Evolutionary conservation across 1,284 basidiomycete genomes (phyloP).

Genomic region (Puccinia horiana): DNA sequence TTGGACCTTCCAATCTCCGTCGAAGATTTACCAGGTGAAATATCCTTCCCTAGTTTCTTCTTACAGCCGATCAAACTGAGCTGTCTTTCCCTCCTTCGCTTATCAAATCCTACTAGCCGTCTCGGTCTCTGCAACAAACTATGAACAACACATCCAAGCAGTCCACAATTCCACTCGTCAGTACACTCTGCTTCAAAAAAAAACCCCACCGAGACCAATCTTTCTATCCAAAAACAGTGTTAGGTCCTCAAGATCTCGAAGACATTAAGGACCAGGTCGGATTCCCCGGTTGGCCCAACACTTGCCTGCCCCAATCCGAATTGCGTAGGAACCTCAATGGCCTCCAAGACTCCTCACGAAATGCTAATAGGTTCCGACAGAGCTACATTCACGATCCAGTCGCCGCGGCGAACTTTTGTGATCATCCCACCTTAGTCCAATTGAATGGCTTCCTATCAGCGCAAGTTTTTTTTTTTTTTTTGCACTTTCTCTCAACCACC

Average conservation of each 20-base stretch:
- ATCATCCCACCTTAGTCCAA: slow-evolving; percentile 26
- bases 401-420: slow-evolving; percentile 30
- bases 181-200: not conserved
- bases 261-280: slow-evolving; percentile 20
- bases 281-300: slow-evolving; percentile 33
- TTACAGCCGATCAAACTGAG: too few relatives aligned
- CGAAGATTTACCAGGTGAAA: slow-evolving; percentile 42
- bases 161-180: slow-evolving; percentile 12
- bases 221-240: slow-evolving; percentile 1
- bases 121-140: slow-evolving; percentile 33
- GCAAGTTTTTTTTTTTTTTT: slow-evolving; percentile 5
- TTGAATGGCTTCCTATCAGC: slow-evolving; percentile 38
- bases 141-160: slow-evolving; percentile 33
- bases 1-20: slow-evolving; percentile 31
- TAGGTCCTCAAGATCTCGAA: not conserved
- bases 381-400: slow-evolving; percentile 44
- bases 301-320: slow-evolving; percentile 30
- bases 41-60: not conserved
- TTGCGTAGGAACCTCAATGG: slow-evolving; percentile 29
- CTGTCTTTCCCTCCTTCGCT: not conserved
- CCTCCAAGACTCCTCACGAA: not conserved
- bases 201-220: not conserved
- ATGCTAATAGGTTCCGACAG: not conserved
- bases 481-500: too few relatives aligned
- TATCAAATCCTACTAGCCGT: slow-evolving; percentile 4